These are phyloP conservation scores for Psilocybe tampanensis DNA, from an alignment of 768 basidiomycete genomes.

Conservation along the genomic window DNA sequence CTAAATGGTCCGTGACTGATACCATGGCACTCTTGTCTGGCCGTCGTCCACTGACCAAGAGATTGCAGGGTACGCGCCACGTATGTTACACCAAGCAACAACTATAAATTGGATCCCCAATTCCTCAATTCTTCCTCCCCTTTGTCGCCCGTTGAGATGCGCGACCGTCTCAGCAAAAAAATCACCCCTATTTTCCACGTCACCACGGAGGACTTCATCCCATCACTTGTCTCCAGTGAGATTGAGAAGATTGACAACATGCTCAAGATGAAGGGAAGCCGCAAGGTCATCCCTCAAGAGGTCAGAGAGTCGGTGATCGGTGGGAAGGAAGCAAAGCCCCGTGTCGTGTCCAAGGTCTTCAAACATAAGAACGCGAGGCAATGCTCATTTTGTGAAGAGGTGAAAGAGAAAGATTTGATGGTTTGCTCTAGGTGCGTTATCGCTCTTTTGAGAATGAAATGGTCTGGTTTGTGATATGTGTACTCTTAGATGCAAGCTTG, in stretches of 20 bases:
- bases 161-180: not conserved
- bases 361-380: constrained; percentile 1
- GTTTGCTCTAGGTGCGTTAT: not conserved
- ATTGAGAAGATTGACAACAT: constrained; percentile 30
- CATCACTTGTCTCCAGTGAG: constrained; percentile 25
- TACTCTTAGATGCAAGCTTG: not conserved
- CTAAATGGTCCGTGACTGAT: not conserved
- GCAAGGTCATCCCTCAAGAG: not conserved
- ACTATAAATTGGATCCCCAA: not conserved
- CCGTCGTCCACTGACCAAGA: not conserved
- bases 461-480: not conserved
- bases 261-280: not conserved
- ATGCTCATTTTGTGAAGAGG: not conserved
- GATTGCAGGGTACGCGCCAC: not conserved
- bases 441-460: not conserved
- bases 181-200: constrained; percentile 22
- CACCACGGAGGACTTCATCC: constrained; percentile 23
- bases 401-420: not conserved
- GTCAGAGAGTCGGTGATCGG: not conserved
- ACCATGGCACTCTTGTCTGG: not conserved
- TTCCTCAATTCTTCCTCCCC: not conserved
- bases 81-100: not conserved
- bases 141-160: not conserved
- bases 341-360: not conserved
- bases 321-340: not conserved